Base-by-base conservation (phyloP, 495 filamentous ascomycete species). In the Penicillium egyptiacum region DNA sequence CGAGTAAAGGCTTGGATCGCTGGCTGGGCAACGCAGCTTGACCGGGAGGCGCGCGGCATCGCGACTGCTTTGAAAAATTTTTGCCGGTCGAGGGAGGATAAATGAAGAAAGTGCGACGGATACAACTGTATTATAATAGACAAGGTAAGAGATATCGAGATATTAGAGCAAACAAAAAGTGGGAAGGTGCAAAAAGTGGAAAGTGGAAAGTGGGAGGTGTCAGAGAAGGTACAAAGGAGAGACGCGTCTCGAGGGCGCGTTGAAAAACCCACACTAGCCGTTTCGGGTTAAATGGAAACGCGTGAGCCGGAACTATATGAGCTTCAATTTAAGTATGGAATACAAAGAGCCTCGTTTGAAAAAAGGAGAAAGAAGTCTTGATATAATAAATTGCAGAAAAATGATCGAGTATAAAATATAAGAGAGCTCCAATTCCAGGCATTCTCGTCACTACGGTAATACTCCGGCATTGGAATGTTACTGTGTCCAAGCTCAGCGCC, bases 1-100 rank as follows among this genome's bases (percentile, higher is more conserved):
- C 72, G 70, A 63, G 72, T 64, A 53, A 79, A 79, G 56, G 52
- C 62, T 47, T 77, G 73, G 48, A 79, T 79, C 28, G 63, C 68
- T 22, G 59, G 59, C 54, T 64, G 70, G 51, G 70, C 61, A 57
- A 74, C 68, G 68, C 66, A 43, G 64, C 66, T 57, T 44, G 60
- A 57, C 57, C 67, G 60, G 30, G 71, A 50, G 51, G 67, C 59
- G 58, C 72, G 70, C 61, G 71, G 71, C 75, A 77, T 77, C 63
- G 70, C 61, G 54, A 40, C 56, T 66, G 55, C 64, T 19, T 17
- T 43, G 30, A 37, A 64, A 53, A 37, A 60, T 70, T 70, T 67
- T 59, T 56, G 48, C 35, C 22, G 50, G 39, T 4, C 35, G 33
- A 50, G 19, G 41, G 23, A 48, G 45, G 51, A 51, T 53, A 35